These are phyloP conservation scores for Clarkia xantiana DNA, from an alignment of 345 rosid species.

Conservation along the genomic window DNA sequence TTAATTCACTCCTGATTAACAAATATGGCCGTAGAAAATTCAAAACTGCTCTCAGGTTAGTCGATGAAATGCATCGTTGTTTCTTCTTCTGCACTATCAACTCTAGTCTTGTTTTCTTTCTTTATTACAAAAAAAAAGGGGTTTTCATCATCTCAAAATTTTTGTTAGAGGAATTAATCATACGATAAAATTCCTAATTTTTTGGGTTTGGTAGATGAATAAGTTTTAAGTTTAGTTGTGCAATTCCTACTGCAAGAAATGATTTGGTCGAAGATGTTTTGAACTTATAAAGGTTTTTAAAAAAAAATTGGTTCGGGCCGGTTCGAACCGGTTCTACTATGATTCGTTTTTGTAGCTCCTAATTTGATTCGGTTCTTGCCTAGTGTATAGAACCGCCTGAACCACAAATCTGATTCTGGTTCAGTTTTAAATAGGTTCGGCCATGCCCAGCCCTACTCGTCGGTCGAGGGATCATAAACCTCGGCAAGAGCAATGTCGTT, in stretches of 20 bases:
- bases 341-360: no score
- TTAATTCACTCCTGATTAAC: slow-evolving; percentile 27
- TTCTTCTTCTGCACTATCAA: slow-evolving; percentile 23
- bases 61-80: slow-evolving; percentile 50
- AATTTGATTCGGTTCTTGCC: no score
- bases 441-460: no score
- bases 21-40: slow-evolving; percentile 31
- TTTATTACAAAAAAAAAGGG: no score
- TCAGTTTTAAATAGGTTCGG: no score
- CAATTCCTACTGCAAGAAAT: slow-evolving; percentile 46
- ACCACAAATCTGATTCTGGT: no score
- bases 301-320: no score
- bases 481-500: no score
- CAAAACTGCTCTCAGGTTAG: slow-evolving; percentile 23
- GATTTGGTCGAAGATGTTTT: slow-evolving; percentile 32
- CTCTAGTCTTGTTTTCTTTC: no score
- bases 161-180: slow-evolving; percentile 19
- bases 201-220: slow-evolving; percentile 38
- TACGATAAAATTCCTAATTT: slow-evolving; percentile 44
- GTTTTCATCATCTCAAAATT: slow-evolving; percentile 27
- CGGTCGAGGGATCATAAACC: no score
- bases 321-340: no score
- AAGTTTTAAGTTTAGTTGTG: slow-evolving; percentile 37
- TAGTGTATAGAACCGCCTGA: no score
- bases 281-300: slow-evolving; percentile 25